These are phyloP conservation scores for Mortierella sp. DNA, from an alignment of 371 early-diverging fungal genomes.

Conservation along the genomic window DNA sequence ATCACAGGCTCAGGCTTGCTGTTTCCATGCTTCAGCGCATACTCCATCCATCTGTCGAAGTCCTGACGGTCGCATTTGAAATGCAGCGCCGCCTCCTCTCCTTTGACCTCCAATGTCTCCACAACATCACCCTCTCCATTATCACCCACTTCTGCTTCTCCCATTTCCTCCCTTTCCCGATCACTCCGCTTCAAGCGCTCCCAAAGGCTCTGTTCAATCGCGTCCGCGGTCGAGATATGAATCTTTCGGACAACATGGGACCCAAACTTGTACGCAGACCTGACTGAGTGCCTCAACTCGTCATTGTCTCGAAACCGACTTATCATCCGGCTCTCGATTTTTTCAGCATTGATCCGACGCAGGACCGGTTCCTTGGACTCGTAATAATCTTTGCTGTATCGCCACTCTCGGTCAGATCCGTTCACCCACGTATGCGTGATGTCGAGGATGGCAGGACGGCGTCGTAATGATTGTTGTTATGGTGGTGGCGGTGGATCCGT, in stretches of 20 bases:
- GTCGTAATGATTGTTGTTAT: neutral
- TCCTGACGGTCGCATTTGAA: neutral
- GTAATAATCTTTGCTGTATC: neutral
- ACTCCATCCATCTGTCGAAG: neutral
- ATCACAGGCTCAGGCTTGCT: neutral
- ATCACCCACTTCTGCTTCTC: neutral
- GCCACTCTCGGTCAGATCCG: conserved; percentile 2
- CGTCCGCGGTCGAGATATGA: neutral
- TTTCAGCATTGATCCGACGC: neutral
- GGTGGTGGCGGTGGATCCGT: neutral
- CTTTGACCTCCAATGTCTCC: neutral
- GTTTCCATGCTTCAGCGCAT: neutral
- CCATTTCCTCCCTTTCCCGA: neutral
- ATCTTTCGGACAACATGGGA: neutral
- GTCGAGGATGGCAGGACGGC: neutral
- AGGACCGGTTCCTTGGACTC: neutral
- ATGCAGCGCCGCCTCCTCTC: neutral
- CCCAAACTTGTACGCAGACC: neutral
- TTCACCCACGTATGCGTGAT: neutral
- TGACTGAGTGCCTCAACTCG: neutral
- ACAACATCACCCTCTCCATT: neutral
- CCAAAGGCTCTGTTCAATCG: neutral
- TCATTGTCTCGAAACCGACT: neutral
- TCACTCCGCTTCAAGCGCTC: neutral
- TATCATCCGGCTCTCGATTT: neutral